These are phyloP conservation scores for Andrographis paniculata DNA, from an alignment of 305 asterid genomes.

Conservation along the genomic window DNA sequence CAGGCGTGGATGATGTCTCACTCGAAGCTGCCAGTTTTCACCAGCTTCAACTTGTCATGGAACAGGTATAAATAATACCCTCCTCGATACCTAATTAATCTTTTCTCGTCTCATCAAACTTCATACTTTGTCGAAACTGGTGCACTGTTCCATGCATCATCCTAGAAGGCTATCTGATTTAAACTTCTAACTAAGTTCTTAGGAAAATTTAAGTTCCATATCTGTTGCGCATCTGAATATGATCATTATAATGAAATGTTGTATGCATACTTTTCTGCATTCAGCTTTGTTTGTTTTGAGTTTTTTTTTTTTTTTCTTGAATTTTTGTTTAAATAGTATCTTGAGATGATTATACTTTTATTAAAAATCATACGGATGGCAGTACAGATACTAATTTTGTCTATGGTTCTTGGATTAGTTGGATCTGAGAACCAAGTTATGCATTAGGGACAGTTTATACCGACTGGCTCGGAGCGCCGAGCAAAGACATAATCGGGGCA, in stretches of 20 bases:
- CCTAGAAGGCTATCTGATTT: no score
- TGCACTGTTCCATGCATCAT: no score
- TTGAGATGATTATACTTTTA: no score
- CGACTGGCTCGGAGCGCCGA: slow-evolving; percentile 93
- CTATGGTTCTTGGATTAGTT: slow-evolving; percentile 43
- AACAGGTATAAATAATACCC: slow-evolving; percentile 44
- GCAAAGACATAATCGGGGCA: slow-evolving; percentile 50
- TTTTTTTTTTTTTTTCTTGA: no score
- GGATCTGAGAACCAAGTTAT: slow-evolving; percentile 70
- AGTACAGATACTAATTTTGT: slow-evolving; percentile 23
- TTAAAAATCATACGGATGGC: no score
- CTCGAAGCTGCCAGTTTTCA: slow-evolving; percentile 69
- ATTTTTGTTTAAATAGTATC: no score
- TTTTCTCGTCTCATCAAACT: background rate
- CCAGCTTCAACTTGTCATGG: slow-evolving; percentile 82
- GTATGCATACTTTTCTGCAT: no score
- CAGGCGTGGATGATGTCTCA: slow-evolving; percentile 50
- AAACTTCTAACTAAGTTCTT: no score
- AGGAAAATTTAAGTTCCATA: no score
- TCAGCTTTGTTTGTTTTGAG: no score
- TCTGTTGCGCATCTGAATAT: slow-evolving; percentile 2
- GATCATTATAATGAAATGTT: no score
- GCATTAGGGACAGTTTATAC: slow-evolving; percentile 89
- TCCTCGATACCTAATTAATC: background rate
- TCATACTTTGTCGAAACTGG: background rate